Evolutionary conservation across 2,329 filamentous ascomycete species (phyloP), one percentile per base, ranked within the genome.

Genomic region (Fusarium illudens): DNA sequence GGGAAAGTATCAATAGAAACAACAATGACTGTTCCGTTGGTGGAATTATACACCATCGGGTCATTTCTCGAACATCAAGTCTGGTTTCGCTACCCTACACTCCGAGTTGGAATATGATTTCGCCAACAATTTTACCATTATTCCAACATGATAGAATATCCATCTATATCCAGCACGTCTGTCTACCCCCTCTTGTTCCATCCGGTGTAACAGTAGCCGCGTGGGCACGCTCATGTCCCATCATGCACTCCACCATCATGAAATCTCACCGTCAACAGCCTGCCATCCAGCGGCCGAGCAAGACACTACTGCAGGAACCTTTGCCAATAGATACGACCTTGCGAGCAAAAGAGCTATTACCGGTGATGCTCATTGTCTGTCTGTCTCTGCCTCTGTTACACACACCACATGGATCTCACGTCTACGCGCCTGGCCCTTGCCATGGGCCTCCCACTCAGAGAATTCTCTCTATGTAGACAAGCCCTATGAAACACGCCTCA

Each of bases 401-500:
- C 27, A n/a, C n/a, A n/a, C n/a, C n/a, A n/a, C n/a, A n/a, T n/a
- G n/a, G n/a, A n/a, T n/a, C n/a, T n/a, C 25, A 33, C 19, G 15
- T 48, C 44, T 57, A 67, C 60, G 66, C 66, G 66, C 63, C 33
- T 27, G 34, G 37, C 8, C 49, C 39, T 36, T 55, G 46, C 32
- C 17, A 34, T 32, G 25, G 36, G 57, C 13, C 49, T 55, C 53
- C 52, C 64, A 58, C 62, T 58, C 61, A 34, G 58, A 59, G 65
- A 71, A 57, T 62, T 60, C 42, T 32, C 46, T 62, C 22, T 27
- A 50, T 37, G 59, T 60, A 42, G 51, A 54, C 58, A 50, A 65
- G 29, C 46, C 49, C 46, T 50, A 53, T 61, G 64, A 70, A 71
- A 68, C 71, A 58, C 42, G 52, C 44, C 59, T 15, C 53, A 59